Percentiles rank a stretch among this genome's conserved stretches.
These are phyloP conservation scores for Craterostigma plantagineum DNA, from an alignment of 257 asterid genomes.

Conservation along the genomic window DNA sequence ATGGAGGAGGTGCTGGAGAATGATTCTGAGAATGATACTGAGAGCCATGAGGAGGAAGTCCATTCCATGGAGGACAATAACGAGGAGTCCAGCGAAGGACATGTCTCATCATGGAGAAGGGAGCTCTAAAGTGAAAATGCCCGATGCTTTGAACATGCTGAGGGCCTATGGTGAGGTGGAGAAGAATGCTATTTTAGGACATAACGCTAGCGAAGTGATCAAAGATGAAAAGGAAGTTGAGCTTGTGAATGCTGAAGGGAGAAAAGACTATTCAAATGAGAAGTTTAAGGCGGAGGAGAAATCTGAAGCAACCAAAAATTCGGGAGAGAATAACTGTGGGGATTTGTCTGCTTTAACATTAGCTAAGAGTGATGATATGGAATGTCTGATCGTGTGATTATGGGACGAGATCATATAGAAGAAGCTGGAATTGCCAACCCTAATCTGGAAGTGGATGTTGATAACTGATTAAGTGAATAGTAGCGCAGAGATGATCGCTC, in stretches of 20 bases:
- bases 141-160: too few species aligned
- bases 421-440: conserved; percentile 9
- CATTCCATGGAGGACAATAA: conserved; percentile 35
- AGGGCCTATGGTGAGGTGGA: conserved; percentile 3
- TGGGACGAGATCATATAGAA: too few species aligned
- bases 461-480: conserved; percentile 6
- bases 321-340: conserved; percentile 2
- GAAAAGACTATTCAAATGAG: conserved; percentile 7
- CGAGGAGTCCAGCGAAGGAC: conserved; percentile 12
- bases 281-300: too few species aligned
- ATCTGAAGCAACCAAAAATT: conserved; percentile 1
- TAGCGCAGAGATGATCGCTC: conserved; percentile 1
- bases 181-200: conserved; percentile 6
- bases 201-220: conserved; percentile 1
- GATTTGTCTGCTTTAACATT: conserved; percentile 2
- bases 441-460: conserved; percentile 4
- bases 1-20: conserved; percentile 51
- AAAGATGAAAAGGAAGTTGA: conserved; percentile 5
- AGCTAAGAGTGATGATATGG: conserved; percentile 4
- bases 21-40: conserved; percentile 49
- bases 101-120: conserved; percentile 7
- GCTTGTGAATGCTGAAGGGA: neutral
- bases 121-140: conserved; percentile 5
- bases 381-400: too few species aligned
- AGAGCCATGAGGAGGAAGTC: conserved; percentile 33